Conservation (phyloP, 2,329 filamentous ascomycete species). For the Neopestalotiopsis rosae region DNA sequence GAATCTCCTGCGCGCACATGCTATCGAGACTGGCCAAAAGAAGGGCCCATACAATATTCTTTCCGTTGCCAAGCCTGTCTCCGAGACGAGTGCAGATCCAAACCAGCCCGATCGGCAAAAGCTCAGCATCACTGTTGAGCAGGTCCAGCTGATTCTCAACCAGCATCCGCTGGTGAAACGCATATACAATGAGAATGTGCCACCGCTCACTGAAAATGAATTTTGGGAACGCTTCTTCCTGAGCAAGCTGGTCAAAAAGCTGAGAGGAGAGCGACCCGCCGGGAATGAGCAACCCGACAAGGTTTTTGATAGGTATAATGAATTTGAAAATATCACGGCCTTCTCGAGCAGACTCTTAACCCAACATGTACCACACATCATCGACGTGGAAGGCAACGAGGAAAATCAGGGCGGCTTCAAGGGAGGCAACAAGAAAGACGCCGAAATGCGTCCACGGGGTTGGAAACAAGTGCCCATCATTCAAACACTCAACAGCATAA, state of each 20-base stretch:
- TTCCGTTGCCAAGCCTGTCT: conserved; percentile 83
- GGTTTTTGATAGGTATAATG: conserved; percentile 85
- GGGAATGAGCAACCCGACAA: conserved; percentile 79
- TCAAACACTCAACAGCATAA: conserved; percentile 85
- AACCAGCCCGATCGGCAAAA: conserved; percentile 65
- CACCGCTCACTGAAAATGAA: conserved; percentile 75
- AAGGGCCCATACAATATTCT: conserved; percentile 93
- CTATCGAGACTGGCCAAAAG: conserved; percentile 85
- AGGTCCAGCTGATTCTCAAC: conserved; percentile 89
- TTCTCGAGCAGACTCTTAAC: conserved; percentile 61
- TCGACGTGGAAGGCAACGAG: conserved; percentile 93
- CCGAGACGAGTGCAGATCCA: conserved; percentile 52
- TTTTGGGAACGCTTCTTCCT: conserved; percentile 97
- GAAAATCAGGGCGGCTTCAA: conserved; percentile 87
- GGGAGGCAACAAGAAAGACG: conserved; percentile 83
- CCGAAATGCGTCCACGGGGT: conserved; percentile 80
- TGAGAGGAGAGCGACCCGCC: conserved; percentile 86
- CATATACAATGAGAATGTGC: conserved; percentile 93
- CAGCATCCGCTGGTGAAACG: conserved; percentile 91
- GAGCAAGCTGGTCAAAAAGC: conserved; percentile 85
- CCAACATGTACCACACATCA: conserved; percentile 81
- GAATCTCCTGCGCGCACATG: conserved; percentile 85
- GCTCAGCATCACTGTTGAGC: conserved; percentile 86
- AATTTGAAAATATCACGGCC: conserved; percentile 66
- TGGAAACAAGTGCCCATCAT: conserved; percentile 85